Base-by-base conservation (phyloP, 805 yeast genomes). In the Starmerella kuoi region DNA sequence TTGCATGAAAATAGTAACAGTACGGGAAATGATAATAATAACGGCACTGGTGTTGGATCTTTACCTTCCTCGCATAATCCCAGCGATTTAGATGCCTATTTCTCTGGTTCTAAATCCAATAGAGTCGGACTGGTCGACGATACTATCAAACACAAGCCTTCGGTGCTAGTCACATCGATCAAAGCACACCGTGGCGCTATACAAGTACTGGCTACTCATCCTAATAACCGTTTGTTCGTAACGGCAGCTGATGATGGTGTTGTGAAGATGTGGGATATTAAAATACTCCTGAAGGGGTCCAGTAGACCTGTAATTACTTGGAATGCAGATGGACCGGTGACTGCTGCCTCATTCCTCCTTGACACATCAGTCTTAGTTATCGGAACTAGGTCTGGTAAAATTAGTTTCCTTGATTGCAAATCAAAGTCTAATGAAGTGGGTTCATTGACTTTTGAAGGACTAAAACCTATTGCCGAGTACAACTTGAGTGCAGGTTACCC, bases 161-260 rank as follows among this genome's bases (percentile, higher is more conserved):
- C 33, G 22, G 42, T 41, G 2, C 56, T 79, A n/a, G 73, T 81
- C 2, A 71, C 86, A 0, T 75, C 73, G 41, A 62, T 83, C 36
- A 66, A 72, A 31, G 84, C 80, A 33, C 85, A 79, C 53, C 63
- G 63, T n/a, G 66, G 73, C 38, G 54, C 74, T 2, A 64, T 86
- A n/a, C 74, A 68, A 19, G 62, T 77, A 22, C 55, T 85, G 7
- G 72, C 68, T 1, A 70, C 73, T 0, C 69, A 82, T 4, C 76
- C 79, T 0, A 76, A 79, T 23, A 69, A 74, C 14, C 71, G 72
- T 20, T 79, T 73, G 49, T 76, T 88, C 48, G 63, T 85, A 2
- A 77, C 91, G 2, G 94, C 86, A 2, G 83, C 91, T 6, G 80
- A 77, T 37, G 70, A 71, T 23, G 95, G 96, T 0, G 55, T 63